Evolutionary conservation across 129 eudicot species (phyloP).

Genomic region (Cynara cardunculus): DNA sequence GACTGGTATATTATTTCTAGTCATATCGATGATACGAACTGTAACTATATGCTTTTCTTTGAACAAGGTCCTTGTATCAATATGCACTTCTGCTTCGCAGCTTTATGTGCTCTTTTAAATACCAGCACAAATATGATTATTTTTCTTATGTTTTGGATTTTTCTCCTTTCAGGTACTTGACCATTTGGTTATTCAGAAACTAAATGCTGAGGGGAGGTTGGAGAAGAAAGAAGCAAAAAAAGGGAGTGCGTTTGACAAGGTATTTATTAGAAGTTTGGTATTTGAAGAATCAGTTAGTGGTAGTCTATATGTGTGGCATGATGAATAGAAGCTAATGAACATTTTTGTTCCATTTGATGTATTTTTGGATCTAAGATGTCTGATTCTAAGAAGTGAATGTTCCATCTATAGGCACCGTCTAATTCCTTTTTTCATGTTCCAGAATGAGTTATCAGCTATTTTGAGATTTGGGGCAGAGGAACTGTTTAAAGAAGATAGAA

Average conservation of each 20-base stretch:
- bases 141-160: background rate
- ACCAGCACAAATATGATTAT: background rate
- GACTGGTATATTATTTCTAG: background rate
- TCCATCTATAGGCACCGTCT: background rate
- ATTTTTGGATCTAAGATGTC: background rate
- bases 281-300: background rate
- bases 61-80: background rate
- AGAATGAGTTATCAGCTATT: constrained; percentile 99
- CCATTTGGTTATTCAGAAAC: constrained; percentile 95
- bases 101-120: background rate
- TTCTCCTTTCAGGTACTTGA: constrained; percentile 72
- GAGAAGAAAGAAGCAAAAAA: constrained; percentile 97
- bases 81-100: constrained; percentile 1
- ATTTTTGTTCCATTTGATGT: background rate
- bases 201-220: constrained; percentile 95
- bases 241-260: constrained; percentile 87
- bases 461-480: constrained; percentile 99
- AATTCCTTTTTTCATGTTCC: constrained; percentile 25
- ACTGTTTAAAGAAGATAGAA: constrained; percentile 88
- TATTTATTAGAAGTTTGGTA: constrained; percentile 27
- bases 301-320: background rate
- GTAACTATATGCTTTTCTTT: background rate
- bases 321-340: background rate
- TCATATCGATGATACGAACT: background rate
- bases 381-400: background rate